These are phyloP conservation scores for Cladorrhinum sp. DNA, from an alignment of 2,329 filamentous ascomycete genomes.

Conservation along the genomic window DNA sequence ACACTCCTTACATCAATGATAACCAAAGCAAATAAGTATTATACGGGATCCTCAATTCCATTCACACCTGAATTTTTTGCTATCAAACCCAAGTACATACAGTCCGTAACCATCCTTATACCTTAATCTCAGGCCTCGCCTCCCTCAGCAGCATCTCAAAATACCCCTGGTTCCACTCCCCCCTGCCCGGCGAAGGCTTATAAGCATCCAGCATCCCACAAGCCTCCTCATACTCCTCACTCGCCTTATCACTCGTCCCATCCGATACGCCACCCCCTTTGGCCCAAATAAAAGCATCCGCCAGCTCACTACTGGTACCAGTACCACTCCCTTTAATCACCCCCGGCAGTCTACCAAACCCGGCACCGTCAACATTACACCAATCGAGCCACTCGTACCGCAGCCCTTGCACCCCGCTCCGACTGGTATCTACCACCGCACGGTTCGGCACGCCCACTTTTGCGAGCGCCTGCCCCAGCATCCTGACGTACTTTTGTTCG, in stretches of 20 bases:
- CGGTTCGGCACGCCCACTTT: constrained; percentile 40
- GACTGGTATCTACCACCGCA: constrained; percentile 42
- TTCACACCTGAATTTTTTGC: no score
- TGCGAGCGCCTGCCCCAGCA: constrained; percentile 38
- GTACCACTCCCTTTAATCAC: constrained; percentile 44
- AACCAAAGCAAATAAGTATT: no score
- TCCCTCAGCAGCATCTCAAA: not conserved
- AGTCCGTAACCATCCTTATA: not conserved
- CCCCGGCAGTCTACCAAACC: constrained; percentile 57
- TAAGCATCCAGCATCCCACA: constrained; percentile 38
- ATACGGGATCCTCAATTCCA: no score
- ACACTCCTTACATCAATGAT: no score
- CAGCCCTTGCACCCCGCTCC: constrained; percentile 41
- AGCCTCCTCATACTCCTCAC: constrained; percentile 36
- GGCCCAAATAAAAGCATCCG: constrained; percentile 64
- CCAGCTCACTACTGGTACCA: constrained; percentile 49
- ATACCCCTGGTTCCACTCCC: not conserved
- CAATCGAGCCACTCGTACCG: constrained; percentile 45
- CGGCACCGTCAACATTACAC: constrained; percentile 56
- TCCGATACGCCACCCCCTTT: constrained; percentile 59
- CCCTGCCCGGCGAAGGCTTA: constrained; percentile 29
- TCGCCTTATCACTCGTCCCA: constrained; percentile 36
- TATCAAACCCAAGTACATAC: no score
- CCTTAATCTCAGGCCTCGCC: not conserved
- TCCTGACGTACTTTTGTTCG: constrained; percentile 42